Percentiles rank a stretch among this genome's conserved stretches.
Evolutionary conservation across 1,284 basidiomycete species (phyloP).

Genomic region (Ustilago xerochloae): DNA sequence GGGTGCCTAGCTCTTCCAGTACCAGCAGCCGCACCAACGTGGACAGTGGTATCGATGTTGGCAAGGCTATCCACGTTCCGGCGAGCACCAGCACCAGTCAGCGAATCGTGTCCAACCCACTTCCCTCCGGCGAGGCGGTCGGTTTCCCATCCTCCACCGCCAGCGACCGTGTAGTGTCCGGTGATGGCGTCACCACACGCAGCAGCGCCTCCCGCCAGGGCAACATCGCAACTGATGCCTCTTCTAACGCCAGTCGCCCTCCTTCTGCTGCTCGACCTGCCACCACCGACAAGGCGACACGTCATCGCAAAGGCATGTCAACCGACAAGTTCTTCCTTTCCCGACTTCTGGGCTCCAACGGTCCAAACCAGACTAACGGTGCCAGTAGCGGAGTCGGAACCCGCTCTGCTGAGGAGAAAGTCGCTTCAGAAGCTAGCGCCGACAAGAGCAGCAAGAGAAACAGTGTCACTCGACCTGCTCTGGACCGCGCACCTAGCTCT

Average conservation of each 20-base stretch:
- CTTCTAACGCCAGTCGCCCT: conserved; percentile 11
- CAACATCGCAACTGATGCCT: conserved; percentile 1
- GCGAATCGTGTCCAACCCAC: conserved; percentile 27
- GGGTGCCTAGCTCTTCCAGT: conserved; percentile 34
- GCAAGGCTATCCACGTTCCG: conserved; percentile 2
- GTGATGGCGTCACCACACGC: conserved; percentile 1
- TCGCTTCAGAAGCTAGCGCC: conserved; percentile 9
- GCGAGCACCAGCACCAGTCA: conserved; percentile 12
- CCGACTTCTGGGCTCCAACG: conserved; percentile 46
- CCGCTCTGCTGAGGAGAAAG: neutral
- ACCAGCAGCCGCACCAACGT: conserved; percentile 6
- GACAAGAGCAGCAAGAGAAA: conserved; percentile 39
- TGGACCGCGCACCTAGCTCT: conserved; percentile 38
- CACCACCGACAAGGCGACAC: conserved; percentile 21
- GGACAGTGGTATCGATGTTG: neutral
- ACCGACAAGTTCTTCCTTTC: conserved; percentile 63
- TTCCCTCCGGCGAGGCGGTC: conserved; percentile 24
- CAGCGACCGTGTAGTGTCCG: conserved; percentile 12
- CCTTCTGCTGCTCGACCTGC: conserved; percentile 14
- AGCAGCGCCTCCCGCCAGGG: conserved; percentile 7
- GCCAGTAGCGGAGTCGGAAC: neutral
- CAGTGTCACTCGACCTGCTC: conserved; percentile 26
- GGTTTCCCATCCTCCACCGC: conserved; percentile 32
- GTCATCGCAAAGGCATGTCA: conserved; percentile 63
- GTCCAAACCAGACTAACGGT: conserved; percentile 10